These are phyloP conservation scores for Cetraspora pellucida DNA, from an alignment of 192 early-diverging fungal genomes.

Conservation along the genomic window DNA sequence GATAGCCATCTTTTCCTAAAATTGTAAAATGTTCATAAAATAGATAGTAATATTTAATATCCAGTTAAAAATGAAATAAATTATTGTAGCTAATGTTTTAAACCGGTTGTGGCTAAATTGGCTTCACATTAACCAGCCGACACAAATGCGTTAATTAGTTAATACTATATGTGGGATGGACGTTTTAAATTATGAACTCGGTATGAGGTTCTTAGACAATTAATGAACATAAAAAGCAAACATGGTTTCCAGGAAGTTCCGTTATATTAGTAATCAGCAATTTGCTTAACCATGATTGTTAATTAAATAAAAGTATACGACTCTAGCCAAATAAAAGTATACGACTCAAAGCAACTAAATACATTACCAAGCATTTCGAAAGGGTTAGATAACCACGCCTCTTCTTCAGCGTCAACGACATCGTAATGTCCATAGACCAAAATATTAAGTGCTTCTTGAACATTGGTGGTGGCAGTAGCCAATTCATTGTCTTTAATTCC, in stretches of 20 bases:
- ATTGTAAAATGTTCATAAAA: background rate
- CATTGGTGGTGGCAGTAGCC: background rate
- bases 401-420: conserved; percentile 72
- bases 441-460: conserved; percentile 43
- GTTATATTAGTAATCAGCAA: too few species aligned
- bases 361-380: conserved; percentile 63
- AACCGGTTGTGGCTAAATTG: too few species aligned
- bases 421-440: conserved; percentile 84
- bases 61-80: background rate
- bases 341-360: background rate
- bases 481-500: conserved; percentile 33
- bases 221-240: too few species aligned
- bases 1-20: conserved; percentile 66
- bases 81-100: background rate
- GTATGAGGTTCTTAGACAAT: too few species aligned
- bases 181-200: too few species aligned
- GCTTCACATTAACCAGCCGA: too few species aligned
- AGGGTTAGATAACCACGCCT: conserved; percentile 65
- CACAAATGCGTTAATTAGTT: too few species aligned
- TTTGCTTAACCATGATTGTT: too few species aligned
- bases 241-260: too few species aligned
- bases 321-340: background rate
- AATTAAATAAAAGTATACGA: background rate
- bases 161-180: too few species aligned
- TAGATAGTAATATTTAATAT: background rate